Evolutionary conservation across 768 basidiomycete species (phyloP), one percentile per base, ranked within the genome.

Genomic region (Tylopilus vinaceipallidus): DNA sequence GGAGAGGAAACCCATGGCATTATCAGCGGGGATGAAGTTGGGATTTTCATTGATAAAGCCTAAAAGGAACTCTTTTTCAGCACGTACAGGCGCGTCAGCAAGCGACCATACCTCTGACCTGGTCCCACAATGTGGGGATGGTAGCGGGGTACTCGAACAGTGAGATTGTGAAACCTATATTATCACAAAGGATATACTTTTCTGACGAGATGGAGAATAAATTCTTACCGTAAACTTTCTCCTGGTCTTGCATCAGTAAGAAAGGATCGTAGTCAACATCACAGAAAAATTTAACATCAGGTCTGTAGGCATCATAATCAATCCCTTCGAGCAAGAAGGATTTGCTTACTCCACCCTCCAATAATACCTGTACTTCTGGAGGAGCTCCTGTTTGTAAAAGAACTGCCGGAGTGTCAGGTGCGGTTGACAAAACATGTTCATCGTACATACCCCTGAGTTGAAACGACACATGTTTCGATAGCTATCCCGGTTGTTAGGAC

Each of bases 401-500:
- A 87, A 90, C 83, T 91, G 51, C 9, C 27, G 39, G 35, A 36
- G n/a, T 4, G 43, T 51, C 7, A 60, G 45, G 43, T 16, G 42
- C 12, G 32, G 14, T 33, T 19, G 19, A 24, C 35, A 29, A 19
- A 6, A 40, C 14, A 44, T 10, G 4, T 16, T 24, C 20, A 19
- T 30, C 36, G 23, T 1, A 53, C 39, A 56, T 68, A 91, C 90
- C 27, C 91, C 92, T 40, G 90, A 93, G 70, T 95, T 92, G 71
- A 85, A 98, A 11, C 95, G 82, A 69, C 95, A 97, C 95, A 97
- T 95, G 58, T 95, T 93, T 34, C 94, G 83, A 62, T 97, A 95
- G 17, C 82, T 85, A 57, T 39, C 3, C 42, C 20, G 11, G 35
- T 4, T 35, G 23, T 59, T 11, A 62, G 49, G 17, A 50, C 45